Evolutionary conservation across 2,329 filamentous ascomycete species (phyloP).

Genomic region (Neoscytalidium dimidiatum): DNA sequence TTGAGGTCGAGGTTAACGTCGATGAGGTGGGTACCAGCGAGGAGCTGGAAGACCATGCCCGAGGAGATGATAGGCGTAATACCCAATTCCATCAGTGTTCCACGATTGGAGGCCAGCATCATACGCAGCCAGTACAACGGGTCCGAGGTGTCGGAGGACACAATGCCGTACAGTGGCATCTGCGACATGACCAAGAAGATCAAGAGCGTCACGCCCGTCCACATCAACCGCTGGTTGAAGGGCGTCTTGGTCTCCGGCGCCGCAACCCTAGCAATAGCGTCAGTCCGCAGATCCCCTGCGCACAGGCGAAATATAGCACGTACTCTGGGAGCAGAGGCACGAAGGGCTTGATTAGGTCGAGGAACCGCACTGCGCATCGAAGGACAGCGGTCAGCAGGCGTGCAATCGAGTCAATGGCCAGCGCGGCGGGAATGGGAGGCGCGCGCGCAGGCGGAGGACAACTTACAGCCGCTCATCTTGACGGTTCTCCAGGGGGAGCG

Average conservation of each 20-base stretch:
- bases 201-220: constrained; percentile 71
- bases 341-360: constrained; percentile 99
- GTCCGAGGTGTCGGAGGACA: constrained; percentile 93
- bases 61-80: constrained; percentile 98
- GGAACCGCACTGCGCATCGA: constrained; percentile 78
- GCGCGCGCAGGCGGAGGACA: constrained; percentile 24
- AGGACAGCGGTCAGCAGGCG: constrained; percentile 27
- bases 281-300: neutral
- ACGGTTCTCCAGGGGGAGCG: constrained; percentile 38
- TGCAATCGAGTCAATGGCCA: constrained; percentile 19
- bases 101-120: constrained; percentile 99
- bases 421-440: neutral
- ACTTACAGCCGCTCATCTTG: constrained; percentile 63
- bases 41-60: constrained; percentile 99
- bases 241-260: constrained; percentile 97
- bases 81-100: constrained; percentile 93
- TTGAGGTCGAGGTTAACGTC: constrained; percentile 99
- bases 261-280: constrained; percentile 47
- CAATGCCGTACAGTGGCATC: constrained; percentile 95
- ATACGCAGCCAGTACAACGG: constrained; percentile 99
- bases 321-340: constrained; percentile 99
- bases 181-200: constrained; percentile 99
- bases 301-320: constrained; percentile 27
- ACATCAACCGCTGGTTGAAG: constrained; percentile 79
- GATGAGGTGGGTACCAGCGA: constrained; percentile 98